Evolutionary conservation across 495 filamentous ascomycete genomes (phyloP).

Genomic region (Hamigera avellanea): DNA sequence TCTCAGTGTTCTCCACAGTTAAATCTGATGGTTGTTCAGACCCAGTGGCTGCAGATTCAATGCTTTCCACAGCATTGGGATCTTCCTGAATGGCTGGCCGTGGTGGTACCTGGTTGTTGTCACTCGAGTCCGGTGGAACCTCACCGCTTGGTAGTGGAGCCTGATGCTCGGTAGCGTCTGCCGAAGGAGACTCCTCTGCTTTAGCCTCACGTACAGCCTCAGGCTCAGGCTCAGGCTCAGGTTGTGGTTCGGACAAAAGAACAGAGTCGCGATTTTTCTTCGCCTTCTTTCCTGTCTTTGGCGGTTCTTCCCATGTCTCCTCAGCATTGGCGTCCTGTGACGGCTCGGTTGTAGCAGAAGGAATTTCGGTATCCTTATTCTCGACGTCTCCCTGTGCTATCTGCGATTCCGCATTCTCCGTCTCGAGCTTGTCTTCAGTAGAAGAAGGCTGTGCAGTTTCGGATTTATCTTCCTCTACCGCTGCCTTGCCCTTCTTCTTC

Average conservation of each 20-base stretch:
- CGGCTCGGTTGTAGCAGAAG: constrained; percentile 1
- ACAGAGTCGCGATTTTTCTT: constrained; percentile 25
- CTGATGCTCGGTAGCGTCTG: constrained; percentile 8
- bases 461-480: constrained; percentile 6
- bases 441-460: neutral
- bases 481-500: constrained; percentile 22
- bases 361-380: neutral
- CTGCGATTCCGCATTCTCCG: neutral
- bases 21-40: constrained; percentile 7
- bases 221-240: constrained; percentile 9
- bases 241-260: constrained; percentile 4
- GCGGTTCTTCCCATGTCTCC: constrained; percentile 5
- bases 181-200: constrained; percentile 7
- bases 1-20: constrained; percentile 10
- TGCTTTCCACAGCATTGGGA: constrained; percentile 5
- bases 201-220: constrained; percentile 1
- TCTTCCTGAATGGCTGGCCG: constrained; percentile 4
- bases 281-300: constrained; percentile 23
- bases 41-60: constrained; percentile 8
- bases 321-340: constrained; percentile 7
- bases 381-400: neutral
- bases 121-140: neutral
- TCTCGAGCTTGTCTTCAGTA: neutral
- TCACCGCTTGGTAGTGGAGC: constrained; percentile 13
- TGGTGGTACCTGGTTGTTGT: constrained; percentile 1